Evolutionary conservation across 1,284 basidiomycete genomes (phyloP), one percentile per base, ranked within the genome.

Genomic region (Mycena citricolor): DNA sequence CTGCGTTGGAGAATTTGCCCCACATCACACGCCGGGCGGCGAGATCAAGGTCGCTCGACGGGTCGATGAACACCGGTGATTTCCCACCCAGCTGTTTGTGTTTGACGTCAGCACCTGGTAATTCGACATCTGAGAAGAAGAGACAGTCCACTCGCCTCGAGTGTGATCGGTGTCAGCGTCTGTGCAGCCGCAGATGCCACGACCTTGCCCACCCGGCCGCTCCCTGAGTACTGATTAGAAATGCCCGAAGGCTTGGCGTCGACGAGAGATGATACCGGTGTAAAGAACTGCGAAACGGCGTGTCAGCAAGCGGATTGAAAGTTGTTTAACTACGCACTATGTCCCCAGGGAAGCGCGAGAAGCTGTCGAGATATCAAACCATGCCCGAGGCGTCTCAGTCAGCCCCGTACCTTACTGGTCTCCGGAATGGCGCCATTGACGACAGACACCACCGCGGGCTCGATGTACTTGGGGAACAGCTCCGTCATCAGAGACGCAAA

Each of bases 271-370:
- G n/a, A n/a, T n/a, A n/a, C 44, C 44, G 16, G 44, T 47, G 39
- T 42, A 28, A 51, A 37, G 21, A 16, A 39, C 37, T 20, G n/a
- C n/a, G 43, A 43, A 12, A 48, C 26, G 23, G 28, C 17, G 29
- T 29, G 29, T 13, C 32, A 36, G 39, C 8, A 20, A 42, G 37
- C 14, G 13, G 13, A 13, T 20, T 42, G 11, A 40, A 21, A 37
- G 12, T 7, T 23, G 17, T 42, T 31, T 72, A 43, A 10, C 7
- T 7, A 70, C 79, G 60, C 55, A 90, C 90, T 86, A 55, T 93
- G 90, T 54, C 88, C 91, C 89, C 90, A 95, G 42, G 75, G 78
- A 23, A 90, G 70, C 57, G 90, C 85, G 10, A 95, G 71, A 5
- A 93, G 61, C 71, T 84, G 52, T n/a, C 6, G 13, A n/a, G 25